phyloP scores from a whole-genome alignment of 2,329 filamentous ascomycete genomes.

The Neofusicoccum parvum region DNA sequence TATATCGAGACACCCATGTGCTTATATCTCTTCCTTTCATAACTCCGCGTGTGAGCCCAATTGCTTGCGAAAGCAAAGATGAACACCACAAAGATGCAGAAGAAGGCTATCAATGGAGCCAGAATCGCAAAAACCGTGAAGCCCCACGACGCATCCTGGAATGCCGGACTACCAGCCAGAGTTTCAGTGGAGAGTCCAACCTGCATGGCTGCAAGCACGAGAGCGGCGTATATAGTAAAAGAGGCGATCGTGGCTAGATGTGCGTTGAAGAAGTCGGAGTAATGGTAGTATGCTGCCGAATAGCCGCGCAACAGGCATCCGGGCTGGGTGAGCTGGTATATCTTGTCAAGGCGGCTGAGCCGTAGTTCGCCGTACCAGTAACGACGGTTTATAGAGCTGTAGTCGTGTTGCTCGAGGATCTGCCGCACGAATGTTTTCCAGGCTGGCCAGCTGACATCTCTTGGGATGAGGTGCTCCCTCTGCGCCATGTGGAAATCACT shows the following conservation, averaged over 20 bases:
- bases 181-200: slow-evolving; percentile 28
- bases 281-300: neutral
- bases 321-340: neutral
- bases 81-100: too few relatives aligned
- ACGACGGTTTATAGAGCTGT: slow-evolving; percentile 21
- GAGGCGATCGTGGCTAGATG: neutral
- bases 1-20: too few relatives aligned
- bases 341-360: neutral
- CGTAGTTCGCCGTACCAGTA: slow-evolving; percentile 41
- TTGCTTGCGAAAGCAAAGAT: too few relatives aligned
- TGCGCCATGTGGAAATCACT: slow-evolving; percentile 40
- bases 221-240: slow-evolving; percentile 25
- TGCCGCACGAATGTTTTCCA: neutral
- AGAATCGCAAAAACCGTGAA: slow-evolving; percentile 27
- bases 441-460: slow-evolving; percentile 11
- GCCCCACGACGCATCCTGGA: slow-evolving; percentile 29
- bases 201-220: slow-evolving; percentile 33
- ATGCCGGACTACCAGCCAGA: slow-evolving; percentile 25
- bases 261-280: neutral
- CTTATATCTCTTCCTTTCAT: too few relatives aligned
- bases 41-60: too few relatives aligned
- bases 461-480: slow-evolving; percentile 35
- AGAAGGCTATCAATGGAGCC: too few relatives aligned
- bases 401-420: neutral
- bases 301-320: neutral